Base-by-base conservation (phyloP, 2,329 filamentous ascomycete genomes). In the Fusarium camptoceras region DNA sequence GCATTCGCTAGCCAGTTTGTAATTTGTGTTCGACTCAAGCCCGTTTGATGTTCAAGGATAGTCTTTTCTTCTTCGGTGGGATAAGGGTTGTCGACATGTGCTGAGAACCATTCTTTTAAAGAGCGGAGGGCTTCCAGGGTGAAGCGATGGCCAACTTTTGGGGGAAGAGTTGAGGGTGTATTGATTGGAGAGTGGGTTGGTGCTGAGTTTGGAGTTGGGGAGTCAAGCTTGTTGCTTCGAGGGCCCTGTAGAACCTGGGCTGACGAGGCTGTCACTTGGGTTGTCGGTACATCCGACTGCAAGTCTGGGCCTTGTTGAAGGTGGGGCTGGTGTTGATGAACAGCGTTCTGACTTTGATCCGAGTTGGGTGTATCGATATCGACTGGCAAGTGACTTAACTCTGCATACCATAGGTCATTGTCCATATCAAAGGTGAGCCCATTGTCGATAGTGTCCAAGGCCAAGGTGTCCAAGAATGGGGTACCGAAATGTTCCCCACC, bases 1-100 rank as follows among this genome's bases (percentile, higher is more conserved):
- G 93, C 92, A 78, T 97, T 97, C 56, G 93, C 93, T 48, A 97
- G 87, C 94, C 94, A 97, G 77, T 95, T 97, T 7, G 89, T 89
- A 61, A 97, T 94, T 75, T 97, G 94, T 8, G 86, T 91, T 70
- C 91, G 87, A 74, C 87, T 93, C 41, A 97, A 84, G 9, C 93
- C 92, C 1, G 93, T 97, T 70, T 90, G 86, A 54, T 86, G 84
- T 76, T 92, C 90, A 16, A 97, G 83, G 59, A 87, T 85, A 64
- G 92, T 89, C 76, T 94, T 95, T 76, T 97, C 92, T 54, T 92
- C 88, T 43, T 96, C 93, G 14, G 87, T 94, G 8, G 94, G 94
- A 76, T 97, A 97, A 0, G 94, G 94, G 72, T 95, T 91, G 44
- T 90, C 86, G 68, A 85, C 86, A 76, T 97, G 92, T 8, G 88